phyloP scores from a whole-genome alignment of 208 protist genomes.

The Leishmania major region DNA sequence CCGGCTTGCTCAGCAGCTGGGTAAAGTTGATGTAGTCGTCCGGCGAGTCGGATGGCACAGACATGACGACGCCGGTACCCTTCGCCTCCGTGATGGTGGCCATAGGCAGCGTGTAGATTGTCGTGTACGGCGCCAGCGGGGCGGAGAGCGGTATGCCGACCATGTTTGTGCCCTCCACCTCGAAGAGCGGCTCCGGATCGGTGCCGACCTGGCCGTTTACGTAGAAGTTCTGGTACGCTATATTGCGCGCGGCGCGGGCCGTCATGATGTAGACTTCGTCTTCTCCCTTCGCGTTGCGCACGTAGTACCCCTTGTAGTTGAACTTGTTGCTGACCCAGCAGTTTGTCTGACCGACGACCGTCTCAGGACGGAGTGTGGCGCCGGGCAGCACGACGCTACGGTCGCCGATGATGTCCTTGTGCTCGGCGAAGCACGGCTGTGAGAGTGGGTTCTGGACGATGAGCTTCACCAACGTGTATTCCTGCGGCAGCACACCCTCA shows the following conservation, averaged over 20 bases:
- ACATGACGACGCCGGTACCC: conserved; percentile 99
- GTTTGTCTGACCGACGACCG: conserved; percentile 99
- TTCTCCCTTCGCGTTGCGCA: conserved; percentile 69
- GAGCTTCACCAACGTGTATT: conserved; percentile 99
- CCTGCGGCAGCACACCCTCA: conserved; percentile 97
- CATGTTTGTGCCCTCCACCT: conserved; percentile 93
- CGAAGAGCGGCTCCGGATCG: conserved; percentile 80
- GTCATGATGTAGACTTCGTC: conserved; percentile 97
- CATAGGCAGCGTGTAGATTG: conserved; percentile 98
- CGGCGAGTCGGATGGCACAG: conserved; percentile 98
- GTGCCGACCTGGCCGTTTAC: conserved; percentile 80
- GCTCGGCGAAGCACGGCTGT: conserved; percentile 59
- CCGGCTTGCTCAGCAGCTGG: conserved; percentile 95
- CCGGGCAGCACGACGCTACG: conserved; percentile 95
- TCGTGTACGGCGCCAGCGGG: conserved; percentile 83
- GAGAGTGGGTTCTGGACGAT: conserved; percentile 84
- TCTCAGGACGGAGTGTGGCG: conserved; percentile 99
- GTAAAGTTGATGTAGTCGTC: conserved; percentile 98
- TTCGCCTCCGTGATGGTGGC: conserved; percentile 97
- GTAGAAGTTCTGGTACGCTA: conserved; percentile 96
- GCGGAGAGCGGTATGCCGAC: conserved; percentile 95
- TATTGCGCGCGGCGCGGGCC: conserved; percentile 94
- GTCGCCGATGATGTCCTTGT: conserved; percentile 67
- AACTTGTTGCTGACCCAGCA: conserved; percentile 98
- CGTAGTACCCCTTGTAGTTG: conserved; percentile 95